Conservation (phyloP, 305 asterid species). For the Plantago coronopus region DNA sequence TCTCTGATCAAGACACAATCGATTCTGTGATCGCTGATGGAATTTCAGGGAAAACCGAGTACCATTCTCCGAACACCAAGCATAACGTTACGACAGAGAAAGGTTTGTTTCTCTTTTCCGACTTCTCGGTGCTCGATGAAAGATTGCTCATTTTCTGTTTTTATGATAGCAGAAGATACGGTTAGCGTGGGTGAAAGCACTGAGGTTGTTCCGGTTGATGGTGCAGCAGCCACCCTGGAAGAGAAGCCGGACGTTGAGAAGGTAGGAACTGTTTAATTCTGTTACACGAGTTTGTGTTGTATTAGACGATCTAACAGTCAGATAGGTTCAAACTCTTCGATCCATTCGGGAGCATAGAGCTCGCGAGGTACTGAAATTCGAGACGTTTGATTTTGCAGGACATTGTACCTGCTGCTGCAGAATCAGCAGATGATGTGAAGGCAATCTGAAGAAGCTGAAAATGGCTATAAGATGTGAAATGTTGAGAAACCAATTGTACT, state of each 20-base stretch:
- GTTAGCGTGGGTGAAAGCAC: background rate
- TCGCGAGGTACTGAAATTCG: too few species aligned
- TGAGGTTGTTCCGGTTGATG: background rate
- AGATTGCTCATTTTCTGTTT: background rate
- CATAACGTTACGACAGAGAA: background rate
- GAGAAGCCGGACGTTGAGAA: slow-evolving; percentile 4
- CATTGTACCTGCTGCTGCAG: background rate
- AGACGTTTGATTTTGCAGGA: background rate
- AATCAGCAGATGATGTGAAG: slow-evolving; percentile 1
- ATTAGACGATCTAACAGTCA: background rate
- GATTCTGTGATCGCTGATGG: slow-evolving; percentile 17
- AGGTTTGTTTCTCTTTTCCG: too few species aligned
- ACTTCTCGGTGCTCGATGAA: too few species aligned
- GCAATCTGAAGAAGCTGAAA: slow-evolving; percentile 2
- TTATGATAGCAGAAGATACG: background rate
- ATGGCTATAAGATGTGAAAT: background rate
- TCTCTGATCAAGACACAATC: background rate
- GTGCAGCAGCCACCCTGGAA: background rate
- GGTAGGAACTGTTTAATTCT: background rate
- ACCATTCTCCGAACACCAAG: slow-evolving; percentile 19
- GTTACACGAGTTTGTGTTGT: too few species aligned
- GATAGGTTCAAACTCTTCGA: background rate
- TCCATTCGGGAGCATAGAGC: background rate
- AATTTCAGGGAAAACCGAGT: slow-evolving; percentile 17
- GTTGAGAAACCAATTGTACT: too few species aligned